A percentile compares a stretch with the other conserved stretches of the same genome.
Conservation (phyloP, 202 grass and related monocot genomes). For the Dendrocalamus latiflorus region DNA sequence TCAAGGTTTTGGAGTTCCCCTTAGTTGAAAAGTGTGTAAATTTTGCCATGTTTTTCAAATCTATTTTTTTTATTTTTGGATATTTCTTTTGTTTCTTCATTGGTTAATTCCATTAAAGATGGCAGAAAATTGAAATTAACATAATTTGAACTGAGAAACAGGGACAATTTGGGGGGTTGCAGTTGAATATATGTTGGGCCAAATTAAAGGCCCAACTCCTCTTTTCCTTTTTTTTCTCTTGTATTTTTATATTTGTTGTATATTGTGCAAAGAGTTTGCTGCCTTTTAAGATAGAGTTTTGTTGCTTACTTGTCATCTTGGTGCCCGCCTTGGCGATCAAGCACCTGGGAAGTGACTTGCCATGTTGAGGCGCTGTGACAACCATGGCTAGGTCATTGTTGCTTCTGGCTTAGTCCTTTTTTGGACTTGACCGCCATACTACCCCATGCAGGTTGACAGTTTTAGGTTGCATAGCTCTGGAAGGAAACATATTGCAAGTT, state of each 20-base stretch:
- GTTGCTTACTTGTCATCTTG: background rate
- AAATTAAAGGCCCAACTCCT: background rate
- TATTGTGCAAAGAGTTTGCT: background rate
- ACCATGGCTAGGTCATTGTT: background rate
- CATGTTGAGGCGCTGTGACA: background rate
- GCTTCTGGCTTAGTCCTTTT: background rate
- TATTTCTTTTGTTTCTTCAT: too few species aligned
- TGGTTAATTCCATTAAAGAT: too few species aligned
- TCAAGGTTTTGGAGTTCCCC: too few species aligned
- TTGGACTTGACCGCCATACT: background rate
- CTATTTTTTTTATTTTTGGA: too few species aligned
- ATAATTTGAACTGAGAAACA: background rate
- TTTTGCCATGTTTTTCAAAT: too few species aligned
- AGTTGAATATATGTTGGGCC: background rate
- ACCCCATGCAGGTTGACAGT: background rate
- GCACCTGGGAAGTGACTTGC: background rate
- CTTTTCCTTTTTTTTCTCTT: background rate
- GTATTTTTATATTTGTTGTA: background rate
- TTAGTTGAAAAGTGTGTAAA: too few species aligned
- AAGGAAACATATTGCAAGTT: background rate
- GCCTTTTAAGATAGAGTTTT: background rate
- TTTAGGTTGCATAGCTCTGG: background rate
- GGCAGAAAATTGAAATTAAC: too few species aligned
- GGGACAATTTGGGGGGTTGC: background rate
- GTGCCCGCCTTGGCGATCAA: background rate